Conservation (phyloP, 108 stramenopile genomes). For the Fragilaria crotonensis region DNA sequence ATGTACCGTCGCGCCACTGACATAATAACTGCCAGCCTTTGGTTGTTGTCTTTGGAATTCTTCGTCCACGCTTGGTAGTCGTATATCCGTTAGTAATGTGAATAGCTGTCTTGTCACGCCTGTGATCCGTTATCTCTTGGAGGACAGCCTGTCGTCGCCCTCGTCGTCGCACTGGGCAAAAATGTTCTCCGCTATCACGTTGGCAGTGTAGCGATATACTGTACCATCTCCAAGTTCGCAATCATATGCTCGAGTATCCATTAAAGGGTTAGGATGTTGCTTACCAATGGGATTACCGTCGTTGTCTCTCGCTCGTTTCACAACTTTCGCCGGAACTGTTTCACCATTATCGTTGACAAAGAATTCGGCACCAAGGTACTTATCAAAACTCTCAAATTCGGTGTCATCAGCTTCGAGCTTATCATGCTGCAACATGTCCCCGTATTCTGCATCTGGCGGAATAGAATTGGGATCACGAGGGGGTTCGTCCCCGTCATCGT, state of each 20-base stretch:
- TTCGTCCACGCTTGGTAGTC: background rate
- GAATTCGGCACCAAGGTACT: background rate
- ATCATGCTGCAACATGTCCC: background rate
- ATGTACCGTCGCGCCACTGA: conserved; percentile 26
- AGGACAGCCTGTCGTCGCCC: conserved; percentile 13
- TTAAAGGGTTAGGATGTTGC: conserved; percentile 24
- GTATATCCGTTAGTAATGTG: background rate
- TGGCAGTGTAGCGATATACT: conserved; percentile 19
- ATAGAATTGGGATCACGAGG: background rate
- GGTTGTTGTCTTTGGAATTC: conserved; percentile 2
- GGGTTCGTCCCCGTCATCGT: background rate
- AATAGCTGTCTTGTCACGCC: conserved; percentile 14
- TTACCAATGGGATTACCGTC: conserved; percentile 13
- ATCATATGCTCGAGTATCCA: conserved; percentile 28
- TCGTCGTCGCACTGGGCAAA: conserved; percentile 26
- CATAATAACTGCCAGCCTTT: conserved; percentile 15
- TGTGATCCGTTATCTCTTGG: conserved; percentile 24
- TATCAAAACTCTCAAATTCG: background rate
- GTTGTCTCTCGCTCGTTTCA: background rate
- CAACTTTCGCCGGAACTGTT: background rate
- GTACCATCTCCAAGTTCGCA: conserved; percentile 29
- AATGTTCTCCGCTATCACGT: conserved; percentile 39
- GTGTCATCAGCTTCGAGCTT: background rate
- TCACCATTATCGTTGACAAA: background rate
- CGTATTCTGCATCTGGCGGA: background rate